Evolutionary conservation across 2,329 filamentous ascomycete species (phyloP).

Genomic region (Sporothrix brasiliensis): DNA sequence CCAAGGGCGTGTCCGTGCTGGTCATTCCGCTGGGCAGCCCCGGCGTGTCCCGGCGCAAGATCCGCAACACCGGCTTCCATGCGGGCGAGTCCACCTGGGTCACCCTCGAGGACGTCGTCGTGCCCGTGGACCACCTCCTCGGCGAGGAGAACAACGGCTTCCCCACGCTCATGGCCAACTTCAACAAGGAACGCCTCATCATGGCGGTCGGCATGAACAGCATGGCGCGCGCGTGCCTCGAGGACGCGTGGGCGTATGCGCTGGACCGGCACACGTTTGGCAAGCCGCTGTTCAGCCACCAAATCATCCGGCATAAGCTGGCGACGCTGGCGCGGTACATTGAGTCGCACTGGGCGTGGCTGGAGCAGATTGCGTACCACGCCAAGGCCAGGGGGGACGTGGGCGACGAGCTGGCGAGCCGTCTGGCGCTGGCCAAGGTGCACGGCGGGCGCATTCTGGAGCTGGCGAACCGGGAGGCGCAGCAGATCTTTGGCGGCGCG

Average conservation of each 20-base stretch:
- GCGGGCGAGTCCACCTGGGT: slow-evolving; percentile 63
- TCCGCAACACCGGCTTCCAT: slow-evolving; percentile 68
- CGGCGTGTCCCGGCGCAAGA: slow-evolving; percentile 57
- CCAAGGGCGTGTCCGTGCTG: slow-evolving; percentile 58
- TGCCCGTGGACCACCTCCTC: slow-evolving; percentile 57
- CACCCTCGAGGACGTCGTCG: slow-evolving; percentile 58
- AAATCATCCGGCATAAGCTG: slow-evolving; percentile 63
- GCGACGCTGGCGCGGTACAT: slow-evolving; percentile 61
- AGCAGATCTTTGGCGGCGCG: slow-evolving; percentile 58
- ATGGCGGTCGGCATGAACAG: slow-evolving; percentile 61
- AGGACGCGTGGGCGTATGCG: slow-evolving; percentile 57
- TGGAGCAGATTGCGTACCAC: slow-evolving; percentile 63
- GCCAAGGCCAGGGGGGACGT: slow-evolving; percentile 44
- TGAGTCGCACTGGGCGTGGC: slow-evolving; percentile 63
- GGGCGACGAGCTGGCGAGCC: slow-evolving; percentile 43
- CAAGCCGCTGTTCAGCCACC: slow-evolving; percentile 58
- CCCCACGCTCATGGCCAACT: slow-evolving; percentile 61
- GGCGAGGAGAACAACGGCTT: slow-evolving; percentile 60
- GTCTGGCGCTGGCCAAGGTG: slow-evolving; percentile 49
- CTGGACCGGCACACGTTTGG: slow-evolving; percentile 60
- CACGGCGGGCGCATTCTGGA: slow-evolving; percentile 55
- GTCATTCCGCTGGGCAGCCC: slow-evolving; percentile 56
- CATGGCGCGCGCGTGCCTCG: slow-evolving; percentile 59
- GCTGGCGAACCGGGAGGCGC: slow-evolving; percentile 54
- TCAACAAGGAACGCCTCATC: slow-evolving; percentile 62